phyloP scores from a whole-genome alignment of 805 yeast species.

The Pichia eremophila region DNA sequence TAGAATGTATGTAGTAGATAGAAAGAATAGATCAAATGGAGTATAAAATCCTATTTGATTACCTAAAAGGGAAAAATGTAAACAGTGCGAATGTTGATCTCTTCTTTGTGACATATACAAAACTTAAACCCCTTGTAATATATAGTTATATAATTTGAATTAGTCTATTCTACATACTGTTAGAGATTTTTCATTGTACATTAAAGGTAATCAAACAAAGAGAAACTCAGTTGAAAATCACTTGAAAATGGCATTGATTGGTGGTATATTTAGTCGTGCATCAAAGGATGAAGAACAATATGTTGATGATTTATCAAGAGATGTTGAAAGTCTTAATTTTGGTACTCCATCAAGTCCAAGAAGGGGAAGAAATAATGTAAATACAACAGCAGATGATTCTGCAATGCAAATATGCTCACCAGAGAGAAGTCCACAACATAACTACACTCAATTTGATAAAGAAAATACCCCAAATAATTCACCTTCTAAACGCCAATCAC shows the following conservation, averaged over 20 bases:
- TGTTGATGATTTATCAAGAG: slow-evolving; percentile 26
- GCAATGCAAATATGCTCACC: slow-evolving; percentile 26
- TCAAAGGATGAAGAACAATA: slow-evolving; percentile 20
- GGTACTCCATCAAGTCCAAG: slow-evolving; percentile 20
- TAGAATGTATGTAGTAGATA: too few species aligned
- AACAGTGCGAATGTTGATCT: slow-evolving; percentile 3
- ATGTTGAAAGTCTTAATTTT: slow-evolving; percentile 26
- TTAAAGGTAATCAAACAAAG: too few species aligned
- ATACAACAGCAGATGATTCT: slow-evolving; percentile 13
- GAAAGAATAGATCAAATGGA: too few species aligned
- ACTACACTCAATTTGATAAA: slow-evolving; percentile 25
- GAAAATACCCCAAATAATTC: slow-evolving; percentile 31
- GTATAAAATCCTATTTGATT: neutral
- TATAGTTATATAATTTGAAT: too few species aligned
- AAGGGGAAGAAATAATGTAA: slow-evolving; percentile 4
- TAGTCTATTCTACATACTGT: too few species aligned
- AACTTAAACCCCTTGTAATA: too few species aligned
- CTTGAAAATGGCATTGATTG: slow-evolving; percentile 19
- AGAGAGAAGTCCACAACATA: slow-evolving; percentile 17
- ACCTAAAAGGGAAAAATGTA: slow-evolving; percentile 7
- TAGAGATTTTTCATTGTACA: too few species aligned
- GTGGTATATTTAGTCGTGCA: slow-evolving; percentile 21
- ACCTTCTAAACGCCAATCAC: slow-evolving; percentile 10
- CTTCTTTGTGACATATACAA: too few species aligned
- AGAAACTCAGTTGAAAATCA: too few species aligned